Percentiles rank a stretch among this genome's conserved stretches.
Conservation (phyloP, 805 yeast genomes). For the Candida tibetensis region DNA sequence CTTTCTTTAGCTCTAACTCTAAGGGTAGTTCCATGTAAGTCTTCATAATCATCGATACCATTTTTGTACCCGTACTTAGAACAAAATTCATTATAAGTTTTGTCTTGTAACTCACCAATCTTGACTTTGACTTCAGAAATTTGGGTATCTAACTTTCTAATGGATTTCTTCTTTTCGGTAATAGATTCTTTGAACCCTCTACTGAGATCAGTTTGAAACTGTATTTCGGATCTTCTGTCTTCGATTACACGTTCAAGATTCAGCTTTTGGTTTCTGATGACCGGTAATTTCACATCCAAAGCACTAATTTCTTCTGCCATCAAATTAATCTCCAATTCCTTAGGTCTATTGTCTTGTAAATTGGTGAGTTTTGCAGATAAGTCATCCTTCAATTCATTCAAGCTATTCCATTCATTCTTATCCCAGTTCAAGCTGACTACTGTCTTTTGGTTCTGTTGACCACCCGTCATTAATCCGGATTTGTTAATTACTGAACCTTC, state of each 20-base stretch:
- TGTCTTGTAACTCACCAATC: constrained; percentile 34
- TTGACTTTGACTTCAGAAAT: constrained; percentile 20
- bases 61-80: constrained; percentile 47
- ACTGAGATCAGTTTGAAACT: constrained; percentile 39
- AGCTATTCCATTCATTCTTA: constrained; percentile 57
- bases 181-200: constrained; percentile 20
- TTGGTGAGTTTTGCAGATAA: constrained; percentile 50
- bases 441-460: constrained; percentile 50
- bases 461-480: constrained; percentile 93
- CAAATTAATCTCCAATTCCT: constrained; percentile 53
- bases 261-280: constrained; percentile 42
- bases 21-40: constrained; percentile 55
- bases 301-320: constrained; percentile 54
- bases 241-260: constrained; percentile 44
- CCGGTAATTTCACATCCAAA: constrained; percentile 40
- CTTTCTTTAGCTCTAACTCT: constrained; percentile 59
- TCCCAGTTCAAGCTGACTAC: constrained; percentile 58
- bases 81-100: constrained; percentile 56
- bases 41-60: constrained; percentile 67
- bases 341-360: constrained; percentile 48
- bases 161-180: constrained; percentile 14
- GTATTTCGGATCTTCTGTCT: constrained; percentile 49
- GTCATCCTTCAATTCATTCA: constrained; percentile 51
- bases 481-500: constrained; percentile 84
- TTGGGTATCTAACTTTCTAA: constrained; percentile 13